Base-by-base conservation (phyloP, 371 early-diverging fungal species). In the Mortierella sp. region DNA sequence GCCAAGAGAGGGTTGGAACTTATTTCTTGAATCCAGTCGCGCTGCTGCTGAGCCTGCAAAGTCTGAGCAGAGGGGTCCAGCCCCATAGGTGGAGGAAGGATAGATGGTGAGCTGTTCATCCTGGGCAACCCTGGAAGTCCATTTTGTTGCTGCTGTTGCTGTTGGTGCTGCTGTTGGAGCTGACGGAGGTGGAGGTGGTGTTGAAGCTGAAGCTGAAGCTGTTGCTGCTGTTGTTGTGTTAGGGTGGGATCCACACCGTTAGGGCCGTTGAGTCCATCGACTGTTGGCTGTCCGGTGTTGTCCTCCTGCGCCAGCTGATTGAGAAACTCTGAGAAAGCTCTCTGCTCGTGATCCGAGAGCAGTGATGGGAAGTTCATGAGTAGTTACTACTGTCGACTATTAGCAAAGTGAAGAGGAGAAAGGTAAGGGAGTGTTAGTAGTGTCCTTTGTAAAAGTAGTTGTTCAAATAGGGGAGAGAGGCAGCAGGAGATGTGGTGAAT, bases 141-240 rank as follows among this genome's bases (percentile, higher is more conserved):
- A 34, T 82, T 79, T 40, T 75, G 80, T n/a, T 80, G 83, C 16
- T 82, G 82, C 40, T 82, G 82, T 40, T 82, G 82, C 26, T 77
- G 78, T n/a, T 82, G 85, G 43, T 84, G 85, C 37, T 84, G 85
- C 31, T 80, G 78, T 67, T 79, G 88, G 55, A 72, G 79, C 76
- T 76, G 87, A 50, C 69, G 88, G 78, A 73, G 86, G 73, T 86
- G 90, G 55, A 85, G 86, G 82, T 79, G 88, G 75, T 73, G 89
- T 73, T 79, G 86, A 44, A 80, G 82, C 77, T 85, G 89, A 57
- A 77, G 73, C 57, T 74, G 80, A 72, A 77, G 81, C 64, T 82
- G 81, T 61, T 78, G 82, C 50, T 80, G 82, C 34, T 81, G 78
- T 55, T 79, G 89, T 44, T 81, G 81, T 19, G 80, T 83, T n/a